phyloP scores from a whole-genome alignment of 306 rosid species.

The Cucumis hystrix region DNA sequence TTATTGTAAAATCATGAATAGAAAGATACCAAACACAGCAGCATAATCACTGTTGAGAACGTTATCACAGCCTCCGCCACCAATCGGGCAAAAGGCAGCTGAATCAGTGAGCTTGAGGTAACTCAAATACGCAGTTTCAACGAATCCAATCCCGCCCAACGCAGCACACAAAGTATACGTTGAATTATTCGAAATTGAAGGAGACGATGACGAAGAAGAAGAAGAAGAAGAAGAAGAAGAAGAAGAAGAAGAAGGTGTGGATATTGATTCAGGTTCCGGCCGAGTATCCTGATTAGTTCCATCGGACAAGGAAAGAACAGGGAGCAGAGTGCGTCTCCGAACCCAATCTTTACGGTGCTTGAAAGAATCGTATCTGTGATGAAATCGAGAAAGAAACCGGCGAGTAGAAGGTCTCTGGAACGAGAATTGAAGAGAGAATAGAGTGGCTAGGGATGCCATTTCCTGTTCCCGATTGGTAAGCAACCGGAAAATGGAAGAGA shows the following conservation, averaged over 20 bases:
- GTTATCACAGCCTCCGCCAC: constrained; percentile 45
- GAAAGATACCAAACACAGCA: constrained; percentile 45
- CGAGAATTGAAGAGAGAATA: constrained; percentile 26
- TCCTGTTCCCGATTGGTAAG: not conserved
- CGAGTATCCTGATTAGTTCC: constrained; percentile 33
- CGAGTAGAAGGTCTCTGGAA: constrained; percentile 13
- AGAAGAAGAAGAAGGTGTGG: constrained; percentile 1
- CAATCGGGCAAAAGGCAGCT: constrained; percentile 54
- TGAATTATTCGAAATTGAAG: constrained; percentile 20
- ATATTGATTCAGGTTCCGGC: constrained; percentile 21
- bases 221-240: not conserved
- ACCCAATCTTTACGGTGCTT: not conserved
- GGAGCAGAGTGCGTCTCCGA: constrained; percentile 10
- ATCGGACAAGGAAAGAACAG: constrained; percentile 29
- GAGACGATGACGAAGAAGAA: not conserved
- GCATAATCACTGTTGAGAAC: constrained; percentile 76
- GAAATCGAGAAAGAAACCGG: not conserved
- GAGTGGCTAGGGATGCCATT: constrained; percentile 40
- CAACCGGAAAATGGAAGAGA: not conserved
- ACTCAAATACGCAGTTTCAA: constrained; percentile 71
- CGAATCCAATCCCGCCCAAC: constrained; percentile 51
- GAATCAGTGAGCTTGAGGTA: constrained; percentile 63
- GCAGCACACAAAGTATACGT: constrained; percentile 31
- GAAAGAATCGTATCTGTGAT: not conserved
- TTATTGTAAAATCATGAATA: not conserved